Evolutionary conservation across 495 filamentous ascomycete species (phyloP), one percentile per base, ranked within the genome.

Genomic region (Lophiostoma macrostomum): DNA sequence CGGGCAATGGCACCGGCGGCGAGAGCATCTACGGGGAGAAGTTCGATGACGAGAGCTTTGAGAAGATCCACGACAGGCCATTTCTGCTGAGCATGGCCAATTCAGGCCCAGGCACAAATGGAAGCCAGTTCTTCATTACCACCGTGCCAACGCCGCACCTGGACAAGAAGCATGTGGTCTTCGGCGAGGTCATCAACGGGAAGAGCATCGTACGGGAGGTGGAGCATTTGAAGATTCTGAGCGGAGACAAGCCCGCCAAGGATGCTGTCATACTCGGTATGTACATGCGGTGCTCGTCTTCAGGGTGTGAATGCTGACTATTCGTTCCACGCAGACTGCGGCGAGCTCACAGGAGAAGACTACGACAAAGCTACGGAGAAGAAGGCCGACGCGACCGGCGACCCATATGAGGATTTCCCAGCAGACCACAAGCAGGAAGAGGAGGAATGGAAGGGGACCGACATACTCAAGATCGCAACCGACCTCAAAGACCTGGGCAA

Each of bases 81-180:
- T 96, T 97, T 76, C 74, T 98, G 53, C 78, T 98, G 38, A 91
- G 86, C 60, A 98, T 98, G 93, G 93, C 93, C 53, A 98, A 98
- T 71, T 91, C 93, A 53, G 93, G 93, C 38, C 90, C 91, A 37
- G 89, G 78, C 50, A 97, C 93, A 71, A 99, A 99, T 68, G 93
- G 93, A 56, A 90, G 85, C 35, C 93, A 99, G 69, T 99, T 99
- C 81, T 99, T 99, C 77, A 73, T 97, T 53, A 99, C 93, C 28
- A 97, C 94, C 19, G 87, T 95, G 37, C 76, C 80, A 7, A 99
- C 93, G 1, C 90, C 91, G 23, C 93, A 98, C 69, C 80, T 99
- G 11, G 90, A 99, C 68, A 80, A 82, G 64, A 99, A 97, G 75
- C 93, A 99, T 73, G 93, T 99, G 50, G 93, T 99, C 50, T 99